phyloP scores from a whole-genome alignment of 441 rosid genomes.

The Bocquillonia castaneifolia region DNA sequence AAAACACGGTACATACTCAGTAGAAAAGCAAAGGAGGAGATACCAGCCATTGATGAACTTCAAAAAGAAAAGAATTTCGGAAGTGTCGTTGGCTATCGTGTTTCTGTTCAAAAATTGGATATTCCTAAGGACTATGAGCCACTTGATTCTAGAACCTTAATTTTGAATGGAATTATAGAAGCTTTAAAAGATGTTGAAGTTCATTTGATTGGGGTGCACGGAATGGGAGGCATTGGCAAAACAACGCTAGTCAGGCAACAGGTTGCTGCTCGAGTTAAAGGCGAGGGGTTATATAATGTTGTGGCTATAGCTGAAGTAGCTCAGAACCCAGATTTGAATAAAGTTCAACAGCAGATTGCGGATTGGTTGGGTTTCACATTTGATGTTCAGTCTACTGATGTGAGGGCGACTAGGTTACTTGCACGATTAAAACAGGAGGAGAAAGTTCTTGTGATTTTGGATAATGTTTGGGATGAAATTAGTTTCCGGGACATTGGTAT shows the following conservation, averaged over 20 bases:
- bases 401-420: not conserved
- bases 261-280: too few relatives aligned
- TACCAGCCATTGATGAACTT: conserved; percentile 5
- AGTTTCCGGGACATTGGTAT: conserved; percentile 22
- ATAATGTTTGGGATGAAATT: conserved; percentile 25
- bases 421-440: not conserved
- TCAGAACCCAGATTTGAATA: not conserved
- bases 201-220: conserved; percentile 17
- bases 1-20: conserved; percentile 14
- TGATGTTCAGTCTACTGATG: not conserved
- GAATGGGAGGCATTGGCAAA: too few relatives aligned
- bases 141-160: conserved; percentile 4
- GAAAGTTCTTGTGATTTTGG: conserved; percentile 14
- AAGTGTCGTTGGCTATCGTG: conserved; percentile 1
- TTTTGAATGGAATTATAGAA: conserved; percentile 1
- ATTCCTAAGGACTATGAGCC: not conserved
- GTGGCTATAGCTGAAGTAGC: too few relatives aligned
- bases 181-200: not conserved
- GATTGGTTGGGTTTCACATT: conserved; percentile 6
- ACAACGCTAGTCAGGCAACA: too few relatives aligned
- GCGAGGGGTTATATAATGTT: too few relatives aligned
- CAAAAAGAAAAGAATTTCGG: not conserved
- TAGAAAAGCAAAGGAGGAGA: too few relatives aligned
- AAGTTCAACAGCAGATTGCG: conserved; percentile 12
- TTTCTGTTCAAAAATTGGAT: not conserved